Base-by-base conservation (phyloP, 1,284 basidiomycete genomes). In the Meripilus lineatus region DNA sequence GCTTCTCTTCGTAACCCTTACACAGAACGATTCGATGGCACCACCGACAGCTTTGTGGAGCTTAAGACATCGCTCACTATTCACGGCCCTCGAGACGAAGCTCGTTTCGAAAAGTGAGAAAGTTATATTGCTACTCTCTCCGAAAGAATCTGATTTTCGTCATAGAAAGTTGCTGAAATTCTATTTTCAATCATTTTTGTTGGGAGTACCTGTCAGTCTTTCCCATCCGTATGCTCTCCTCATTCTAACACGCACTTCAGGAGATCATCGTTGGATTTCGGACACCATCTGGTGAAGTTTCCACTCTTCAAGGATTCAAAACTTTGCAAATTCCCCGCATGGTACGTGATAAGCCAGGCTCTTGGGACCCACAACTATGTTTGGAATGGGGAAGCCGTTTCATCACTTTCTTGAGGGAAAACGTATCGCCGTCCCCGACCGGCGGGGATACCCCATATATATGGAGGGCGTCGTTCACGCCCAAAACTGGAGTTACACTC, bases 141-240 rank as follows among this genome's bases (percentile, higher is more conserved):
- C 17, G 3, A n/a, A 6, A 17, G 30, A 43, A 2, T 30, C 28
- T 10, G 10, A 8, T 10, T 8, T 30, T 8, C 8, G n/a, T n/a
- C n/a, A 8, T 30, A 66, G 85, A 60, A 97, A 97, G 61, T 67
- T 97, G 36, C 77, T 98, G 44, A 95, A 94, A 59, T 93, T 95
- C 67, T 98, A 95, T 75, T 84, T 95, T 47, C 95, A 99, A 59
- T 94, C 91, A 2, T 97, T 92, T 64, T 74, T 97, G 15, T 75
- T 97, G 32, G 93, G 93, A 34, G 85, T 96, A 17, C 89, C 89
- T 11, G 89, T 93, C 56, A 54, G 85, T 67, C 14, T 33, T n/a
- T 34, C 18, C 38, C 22, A 15, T 32, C 46, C 10, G 3, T 8
- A 18, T 47, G 30, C 11, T 4, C 45, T 15, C 43, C 38, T 4